Conservation (phyloP, 176 grass and related monocot species). For the sorghum (Sorghum bicolor) region Sorghum_bicolor_NCBIv3 NC_012873.2:57833501-57834000, state of each 20-base stretch:
- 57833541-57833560: slow-evolving; percentile 6
- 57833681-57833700: slow-evolving; percentile 7
- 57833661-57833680: neutral
- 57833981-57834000: neutral
- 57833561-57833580: slow-evolving; percentile 18
- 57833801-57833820: slow-evolving; percentile 28
- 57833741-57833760: neutral
- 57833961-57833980: neutral
- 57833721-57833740: neutral
- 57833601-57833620: slow-evolving; percentile 6
- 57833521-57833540: slow-evolving; percentile 24
- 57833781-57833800: slow-evolving; percentile 39
- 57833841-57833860: slow-evolving; percentile 26
- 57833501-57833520: slow-evolving; percentile 23
- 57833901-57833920: slow-evolving; percentile 24
- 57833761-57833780: slow-evolving; percentile 14
- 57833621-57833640: neutral
- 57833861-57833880: neutral
- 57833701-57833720: neutral
- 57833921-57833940: slow-evolving; percentile 37
- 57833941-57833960: too few relatives aligned
- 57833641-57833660: neutral
- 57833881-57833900: slow-evolving; percentile 33
- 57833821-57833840: neutral
- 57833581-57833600: slow-evolving; percentile 50